Evolutionary conservation across 805 yeast genomes (phyloP).

Genomic region (Alloascoidea hylecoeti): DNA sequence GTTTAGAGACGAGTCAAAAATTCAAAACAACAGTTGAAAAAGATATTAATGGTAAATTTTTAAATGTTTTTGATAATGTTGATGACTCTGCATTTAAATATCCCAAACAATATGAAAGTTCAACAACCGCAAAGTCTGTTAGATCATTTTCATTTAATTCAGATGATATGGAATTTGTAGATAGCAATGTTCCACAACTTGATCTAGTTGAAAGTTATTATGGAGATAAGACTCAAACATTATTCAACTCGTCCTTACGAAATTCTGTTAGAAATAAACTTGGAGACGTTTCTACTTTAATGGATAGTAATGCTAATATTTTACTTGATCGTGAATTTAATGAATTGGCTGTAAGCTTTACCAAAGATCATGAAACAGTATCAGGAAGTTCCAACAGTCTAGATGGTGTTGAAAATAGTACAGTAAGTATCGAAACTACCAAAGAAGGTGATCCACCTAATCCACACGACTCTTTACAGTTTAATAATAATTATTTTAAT

Average conservation of each 20-base stretch:
- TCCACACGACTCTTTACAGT: too few relatives aligned
- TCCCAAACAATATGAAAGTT: background rate
- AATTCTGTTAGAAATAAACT: background rate
- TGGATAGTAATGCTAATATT: slow-evolving; percentile 11
- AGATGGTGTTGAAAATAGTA: slow-evolving; percentile 1
- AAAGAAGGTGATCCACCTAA: too few relatives aligned
- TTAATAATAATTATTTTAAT: background rate
- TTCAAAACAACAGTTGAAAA: slow-evolving; percentile 25
- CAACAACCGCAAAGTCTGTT: background rate
- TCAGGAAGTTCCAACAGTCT: background rate
- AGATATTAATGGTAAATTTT: slow-evolving; percentile 13
- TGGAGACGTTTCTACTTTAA: background rate
- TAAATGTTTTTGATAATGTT: slow-evolving; percentile 27
- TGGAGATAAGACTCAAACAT: slow-evolving; percentile 8
- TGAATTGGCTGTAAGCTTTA: slow-evolving; percentile 12
- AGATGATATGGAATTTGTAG: slow-evolving; percentile 13
- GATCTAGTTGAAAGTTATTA: slow-evolving; percentile 18
- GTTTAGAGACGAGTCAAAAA: slow-evolving; percentile 39
- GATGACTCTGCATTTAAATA: slow-evolving; percentile 18
- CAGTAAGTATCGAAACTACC: background rate
- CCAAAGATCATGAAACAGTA: slow-evolving; percentile 5
- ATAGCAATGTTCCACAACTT: slow-evolving; percentile 12
- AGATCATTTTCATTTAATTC: slow-evolving; percentile 9
- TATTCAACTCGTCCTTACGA: background rate
- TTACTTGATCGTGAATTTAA: slow-evolving; percentile 17